Base-by-base conservation (phyloP, 2,329 filamentous ascomycete genomes). In the Colletotrichum sp. region DNA sequence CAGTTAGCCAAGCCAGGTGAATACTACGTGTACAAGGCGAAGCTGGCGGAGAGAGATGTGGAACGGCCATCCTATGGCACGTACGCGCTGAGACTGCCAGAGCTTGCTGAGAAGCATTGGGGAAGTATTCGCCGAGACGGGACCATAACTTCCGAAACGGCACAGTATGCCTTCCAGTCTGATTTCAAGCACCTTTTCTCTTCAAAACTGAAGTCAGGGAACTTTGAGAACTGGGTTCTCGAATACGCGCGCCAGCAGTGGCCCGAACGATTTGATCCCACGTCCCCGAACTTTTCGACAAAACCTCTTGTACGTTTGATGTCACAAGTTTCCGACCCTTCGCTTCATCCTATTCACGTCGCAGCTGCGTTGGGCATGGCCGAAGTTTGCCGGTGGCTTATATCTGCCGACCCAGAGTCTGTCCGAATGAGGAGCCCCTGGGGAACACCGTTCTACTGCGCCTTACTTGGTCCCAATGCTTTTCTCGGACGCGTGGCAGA, bases 181-280 rank as follows among this genome's bases (percentile, higher is more conserved):
- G 78, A 81, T 16, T 78, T 85, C 15, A 18, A 78, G 78, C 12
- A 68, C 77, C 79, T 86, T 6, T 85, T 86, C 64, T 72, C 77
- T 3, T 60, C 73, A 1, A 71, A 79, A 0, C n/a, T 21, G 10
- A 80, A 77, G 26, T 78, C 80, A 1, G 81, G 79, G 63, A 83
- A 81, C 73, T 84, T 86, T 36, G 80, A 82, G 12, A 84, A 85
- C 24, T 86, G 85, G 84, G 78, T 79, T 5, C 72, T 86, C 24
- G 83, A 85, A 60, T 85, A 83, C 72, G 81, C 80, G 2, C 79
- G 81, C 24, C 78, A 80, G 24, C 80, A 76, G 4, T 84, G 79
- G 68, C 83, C 84, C 2, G 75, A 78, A 2, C 75, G 72, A 0
- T 79, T 81, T 7, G 79, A 82, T 12, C 28, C 62, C 4, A 24